Evolutionary conservation across 106 monocot genomes (phyloP), one percentile per base, ranked within the genome.

Genomic region (Acorus gramineus): DNA sequence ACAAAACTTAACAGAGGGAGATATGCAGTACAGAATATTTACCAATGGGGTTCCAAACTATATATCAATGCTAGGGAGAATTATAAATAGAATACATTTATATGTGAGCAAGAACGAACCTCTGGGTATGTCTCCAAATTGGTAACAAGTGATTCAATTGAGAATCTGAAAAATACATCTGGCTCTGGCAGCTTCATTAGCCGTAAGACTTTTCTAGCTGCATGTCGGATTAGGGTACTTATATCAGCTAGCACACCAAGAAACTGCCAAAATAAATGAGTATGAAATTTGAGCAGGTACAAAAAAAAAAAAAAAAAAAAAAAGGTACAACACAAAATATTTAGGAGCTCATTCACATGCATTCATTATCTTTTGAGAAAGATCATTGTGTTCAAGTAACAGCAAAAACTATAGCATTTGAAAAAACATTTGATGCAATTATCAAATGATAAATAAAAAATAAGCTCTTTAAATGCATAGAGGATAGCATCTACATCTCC

Each of bases 221-320:
- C 65, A 66, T 44, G 12, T 79, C 92, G 73, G 52, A 84, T 82
- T 68, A 51, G 55, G 50, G 72, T 57, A 70, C 58, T 78, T 51
- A 62, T 50, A 70, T 87, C 84, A 72, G 59, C 75, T 74, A 92
- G 51, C 66, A 87, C 69, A 69, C 79, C 75, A 63, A 87, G 77
- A 66, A 92, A 78, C 87, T 92, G 65, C 70, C 77, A 71, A 64
- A 10, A 49, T 43, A 67, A 73, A 13, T 64, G 46, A 51, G 61
- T 14, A 2, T 45, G 28, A 47, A 49, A 51, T 43, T 46, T 11
- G 13, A 14, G 7, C 47, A 5, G 11, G 50, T 11, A 7, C 49
- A n/a, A 11, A 2, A 2, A 47, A 64, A 13, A 42, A 2, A 13
- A 49, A 6, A 28, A n/a, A 64, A 64, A 64, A 64, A 1, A 28